phyloP scores from a whole-genome alignment of 2,329 filamentous ascomycete species.

The Colletotrichum filicis region DNA sequence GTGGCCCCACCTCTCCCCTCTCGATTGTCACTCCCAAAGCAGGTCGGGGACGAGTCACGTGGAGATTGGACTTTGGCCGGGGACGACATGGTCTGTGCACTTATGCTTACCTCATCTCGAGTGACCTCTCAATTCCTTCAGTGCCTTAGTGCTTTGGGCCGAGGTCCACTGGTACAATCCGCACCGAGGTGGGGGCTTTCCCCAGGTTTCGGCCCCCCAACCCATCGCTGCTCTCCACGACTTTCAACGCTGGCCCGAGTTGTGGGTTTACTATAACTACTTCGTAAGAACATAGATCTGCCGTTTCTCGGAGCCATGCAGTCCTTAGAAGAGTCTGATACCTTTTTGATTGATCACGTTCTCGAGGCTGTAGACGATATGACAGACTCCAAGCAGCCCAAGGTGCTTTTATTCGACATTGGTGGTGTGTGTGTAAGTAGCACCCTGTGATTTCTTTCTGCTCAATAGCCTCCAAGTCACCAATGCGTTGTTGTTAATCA shows the following conservation, averaged over 20 bases:
- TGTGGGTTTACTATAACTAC: slow-evolving; percentile 10
- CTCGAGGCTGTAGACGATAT: slow-evolving; percentile 49
- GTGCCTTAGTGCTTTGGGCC: slow-evolving; percentile 7
- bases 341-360: slow-evolving; percentile 42
- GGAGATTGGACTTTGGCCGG: slow-evolving; percentile 32
- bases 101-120: background rate
- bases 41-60: slow-evolving; percentile 55
- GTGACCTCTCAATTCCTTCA: background rate
- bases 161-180: slow-evolving; percentile 24
- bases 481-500: slow-evolving; percentile 11
- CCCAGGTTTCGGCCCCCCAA: slow-evolving; percentile 22
- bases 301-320: slow-evolving; percentile 16
- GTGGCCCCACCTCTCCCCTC: slow-evolving; percentile 22
- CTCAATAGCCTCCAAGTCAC: background rate
- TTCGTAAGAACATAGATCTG: background rate
- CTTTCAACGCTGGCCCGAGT: slow-evolving; percentile 10
- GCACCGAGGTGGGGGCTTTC: slow-evolving; percentile 21
- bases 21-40: slow-evolving; percentile 26
- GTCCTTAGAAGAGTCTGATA: slow-evolving; percentile 24
- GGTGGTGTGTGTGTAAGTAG: slow-evolving; percentile 92
- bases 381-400: slow-evolving; percentile 64
- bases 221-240: background rate
- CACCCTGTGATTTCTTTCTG: background rate
- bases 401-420: slow-evolving; percentile 91
- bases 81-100: slow-evolving; percentile 2